A percentile compares a stretch with the other conserved stretches of the same genome.
Evolutionary conservation across 2,329 filamentous ascomycete genomes (phyloP).

Genomic region (Trichoderma sp.): DNA sequence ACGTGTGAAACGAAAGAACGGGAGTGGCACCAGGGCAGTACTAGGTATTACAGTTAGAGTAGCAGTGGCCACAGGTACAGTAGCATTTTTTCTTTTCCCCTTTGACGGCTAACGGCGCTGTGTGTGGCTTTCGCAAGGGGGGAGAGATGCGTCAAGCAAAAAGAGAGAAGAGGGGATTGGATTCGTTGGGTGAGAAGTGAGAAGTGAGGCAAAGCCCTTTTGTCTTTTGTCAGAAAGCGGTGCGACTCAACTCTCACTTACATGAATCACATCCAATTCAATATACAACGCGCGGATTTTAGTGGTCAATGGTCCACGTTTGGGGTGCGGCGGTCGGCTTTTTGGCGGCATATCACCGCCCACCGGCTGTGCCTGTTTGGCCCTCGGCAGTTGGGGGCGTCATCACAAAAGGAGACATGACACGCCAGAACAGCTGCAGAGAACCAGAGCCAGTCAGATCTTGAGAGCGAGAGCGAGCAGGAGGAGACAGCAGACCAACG

Average conservation of each 20-base stretch:
- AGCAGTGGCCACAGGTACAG: background rate
- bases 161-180: background rate
- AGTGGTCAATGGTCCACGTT: background rate
- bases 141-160: background rate
- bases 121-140: background rate
- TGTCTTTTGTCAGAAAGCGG: background rate
- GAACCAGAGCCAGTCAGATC: background rate
- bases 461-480: background rate
- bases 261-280: background rate
- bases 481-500: background rate
- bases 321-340: background rate
- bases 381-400: constrained; percentile 13
- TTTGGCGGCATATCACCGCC: background rate
- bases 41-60: background rate
- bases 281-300: background rate
- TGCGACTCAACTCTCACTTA: background rate
- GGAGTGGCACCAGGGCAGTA: too few species aligned
- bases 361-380: background rate
- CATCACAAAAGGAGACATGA: constrained; percentile 8
- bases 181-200: background rate
- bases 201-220: too few species aligned
- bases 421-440: background rate
- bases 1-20: background rate
- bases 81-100: background rate
- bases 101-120: background rate